phyloP scores from a whole-genome alignment of 1,284 basidiomycete genomes.

The Heterobasidion irregulare region DNA sequence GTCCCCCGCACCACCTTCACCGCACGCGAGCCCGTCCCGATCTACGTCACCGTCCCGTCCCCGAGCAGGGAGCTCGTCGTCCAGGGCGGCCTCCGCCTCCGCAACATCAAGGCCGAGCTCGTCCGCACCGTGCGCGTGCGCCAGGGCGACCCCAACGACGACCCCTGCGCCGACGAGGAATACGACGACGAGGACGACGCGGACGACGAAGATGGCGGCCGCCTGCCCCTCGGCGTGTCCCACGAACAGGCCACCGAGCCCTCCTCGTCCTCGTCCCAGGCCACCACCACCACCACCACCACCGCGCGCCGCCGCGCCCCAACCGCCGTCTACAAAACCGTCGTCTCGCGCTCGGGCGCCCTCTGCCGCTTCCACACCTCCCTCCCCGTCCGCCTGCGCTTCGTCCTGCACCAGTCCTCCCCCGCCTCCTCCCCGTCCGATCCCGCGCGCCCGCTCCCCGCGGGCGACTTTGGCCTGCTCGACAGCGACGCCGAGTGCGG shows the following conservation, averaged over 20 bases:
- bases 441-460: slow-evolving; percentile 26
- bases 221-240: slow-evolving; percentile 7
- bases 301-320: neutral
- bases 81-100: slow-evolving; percentile 56
- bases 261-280: slow-evolving; percentile 25
- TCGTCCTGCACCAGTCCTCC: slow-evolving; percentile 56
- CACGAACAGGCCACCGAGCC: slow-evolving; percentile 23
- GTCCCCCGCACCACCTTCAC: slow-evolving; percentile 63
- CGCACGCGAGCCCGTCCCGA: slow-evolving; percentile 60
- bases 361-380: slow-evolving; percentile 73
- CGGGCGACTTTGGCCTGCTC: slow-evolving; percentile 12
- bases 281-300: no score
- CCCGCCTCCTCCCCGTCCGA: slow-evolving; percentile 46
- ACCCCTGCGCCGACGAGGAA: slow-evolving; percentile 19
- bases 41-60: slow-evolving; percentile 71
- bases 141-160: slow-evolving; percentile 24
- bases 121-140: slow-evolving; percentile 52
- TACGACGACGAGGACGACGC: slow-evolving; percentile 15
- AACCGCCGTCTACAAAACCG: slow-evolving; percentile 23
- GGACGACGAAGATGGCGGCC: slow-evolving; percentile 14
- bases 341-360: slow-evolving; percentile 67
- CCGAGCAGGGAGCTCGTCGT: slow-evolving; percentile 56
- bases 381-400: slow-evolving; percentile 57
- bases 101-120: slow-evolving; percentile 69
- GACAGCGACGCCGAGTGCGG: slow-evolving; percentile 48